phyloP scores from a whole-genome alignment of 352 stramenopile genomes.

The Phytophthora pisi region DNA sequence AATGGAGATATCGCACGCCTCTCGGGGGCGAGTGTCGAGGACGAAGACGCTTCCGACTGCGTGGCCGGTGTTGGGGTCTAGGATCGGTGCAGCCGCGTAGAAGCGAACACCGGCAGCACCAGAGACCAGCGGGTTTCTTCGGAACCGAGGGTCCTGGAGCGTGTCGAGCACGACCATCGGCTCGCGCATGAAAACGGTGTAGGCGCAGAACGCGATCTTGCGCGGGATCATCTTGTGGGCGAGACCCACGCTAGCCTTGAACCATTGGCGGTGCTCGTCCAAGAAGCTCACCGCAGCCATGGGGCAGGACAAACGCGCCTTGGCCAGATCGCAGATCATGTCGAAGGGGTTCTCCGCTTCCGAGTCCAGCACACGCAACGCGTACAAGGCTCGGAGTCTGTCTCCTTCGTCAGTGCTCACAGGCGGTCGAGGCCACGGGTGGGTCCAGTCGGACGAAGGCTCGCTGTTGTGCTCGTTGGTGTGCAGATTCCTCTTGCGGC shows the following conservation, averaged over 20 bases:
- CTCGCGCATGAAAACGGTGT: slow-evolving; percentile 62
- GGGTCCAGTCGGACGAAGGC: slow-evolving; percentile 41
- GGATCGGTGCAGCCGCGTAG: slow-evolving; percentile 88
- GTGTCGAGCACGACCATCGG: slow-evolving; percentile 89
- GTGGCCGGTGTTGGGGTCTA: slow-evolving; percentile 61
- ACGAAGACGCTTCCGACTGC: slow-evolving; percentile 82
- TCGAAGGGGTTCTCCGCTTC: slow-evolving; percentile 66
- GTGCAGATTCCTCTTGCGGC: slow-evolving; percentile 13
- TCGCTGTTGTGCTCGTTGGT: slow-evolving; percentile 28
- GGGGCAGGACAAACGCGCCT: slow-evolving; percentile 61
- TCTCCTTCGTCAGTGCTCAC: slow-evolving; percentile 56
- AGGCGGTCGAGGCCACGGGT: slow-evolving; percentile 79
- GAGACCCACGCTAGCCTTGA: slow-evolving; percentile 73
- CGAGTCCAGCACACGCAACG: slow-evolving; percentile 68
- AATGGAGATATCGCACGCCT: slow-evolving; percentile 71
- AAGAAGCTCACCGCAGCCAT: slow-evolving; percentile 87
- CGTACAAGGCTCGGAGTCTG: slow-evolving; percentile 54
- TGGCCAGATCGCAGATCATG: slow-evolving; percentile 82
- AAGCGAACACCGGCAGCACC: slow-evolving; percentile 92
- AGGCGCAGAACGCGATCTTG: slow-evolving; percentile 83
- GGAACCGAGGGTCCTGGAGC: slow-evolving; percentile 88
- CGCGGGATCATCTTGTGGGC: slow-evolving; percentile 80
- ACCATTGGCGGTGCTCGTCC: slow-evolving; percentile 79
- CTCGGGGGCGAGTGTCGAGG: slow-evolving; percentile 75
- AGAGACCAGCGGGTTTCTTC: slow-evolving; percentile 88